Base-by-base conservation (phyloP, 345 rosid genomes). In the Eucalyptus victrix region DNA sequence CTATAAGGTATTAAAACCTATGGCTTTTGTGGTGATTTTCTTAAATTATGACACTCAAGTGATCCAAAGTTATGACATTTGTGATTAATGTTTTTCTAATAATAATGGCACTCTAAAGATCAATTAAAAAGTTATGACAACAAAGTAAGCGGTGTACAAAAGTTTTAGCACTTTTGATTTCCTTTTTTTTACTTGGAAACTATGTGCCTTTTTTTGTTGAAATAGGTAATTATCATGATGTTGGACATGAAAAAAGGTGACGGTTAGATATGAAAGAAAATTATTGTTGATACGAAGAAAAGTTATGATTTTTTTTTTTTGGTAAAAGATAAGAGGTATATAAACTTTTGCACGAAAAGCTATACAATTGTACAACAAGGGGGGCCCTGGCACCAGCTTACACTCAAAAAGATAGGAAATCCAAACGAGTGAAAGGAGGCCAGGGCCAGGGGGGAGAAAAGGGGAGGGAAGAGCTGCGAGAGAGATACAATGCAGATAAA, bases 381-480 rank as follows among this genome's bases (percentile, higher is more conserved):
- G 51, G 7, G 51, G 17, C 17, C 51, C 3, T 0, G 51, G 6
- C 18, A 15, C 18, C 51, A 49, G 0, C 18, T 49, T 49, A 49
- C 0, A 49, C 51, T 49, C 7, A 49, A 0, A 1, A 49, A 49
- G 18, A 49, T 0, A 49, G 7, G 51, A 49, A 49, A 49, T 49
- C 51, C 51, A 49, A 49, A 49, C 7, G 51, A 49, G 51, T 15
- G 51, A 0, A 49, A 49, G 51, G 51, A 0, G 51, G 51, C 51
- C 7, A 0, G 1, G 51, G 51, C 51, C 1, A 2, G 3, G 18
- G 51, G 51, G 1, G 51, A 49, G 51, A 49, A 49, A 49, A 49
- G 51, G 18, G 51, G 51, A 49, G 51, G 18, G 18, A 49, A 49
- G 18, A 49, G 15, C 49, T 49, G 5, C 15, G 49, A 49, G 49